Conservation (phyloP, 2,329 filamentous ascomycete genomes). For the Aspergillus jensenii region DNA sequence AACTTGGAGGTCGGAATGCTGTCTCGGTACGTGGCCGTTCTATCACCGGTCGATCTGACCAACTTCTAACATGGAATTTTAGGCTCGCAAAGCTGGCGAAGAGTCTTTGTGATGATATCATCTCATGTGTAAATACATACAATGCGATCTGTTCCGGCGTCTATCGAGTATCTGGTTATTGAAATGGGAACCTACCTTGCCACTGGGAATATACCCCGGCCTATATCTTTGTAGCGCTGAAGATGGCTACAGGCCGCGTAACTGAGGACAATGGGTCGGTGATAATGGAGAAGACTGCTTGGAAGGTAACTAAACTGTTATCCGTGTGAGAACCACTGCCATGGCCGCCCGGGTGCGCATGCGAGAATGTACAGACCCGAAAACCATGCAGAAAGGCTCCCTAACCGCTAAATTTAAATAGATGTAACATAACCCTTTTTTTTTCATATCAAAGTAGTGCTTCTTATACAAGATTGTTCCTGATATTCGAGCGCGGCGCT, state of each 20-base stretch:
- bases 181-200: slow-evolving; percentile 7
- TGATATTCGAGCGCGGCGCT: neutral
- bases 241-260: neutral
- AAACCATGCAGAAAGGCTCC: neutral
- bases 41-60: neutral
- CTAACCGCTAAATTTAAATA: neutral
- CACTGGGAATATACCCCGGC: neutral
- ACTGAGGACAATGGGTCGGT: neutral
- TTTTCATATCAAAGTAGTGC: neutral
- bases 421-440: neutral
- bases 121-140: slow-evolving; percentile 42
- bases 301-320: neutral
- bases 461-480: neutral
- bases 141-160: slow-evolving; percentile 35
- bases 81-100: slow-evolving; percentile 42
- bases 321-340: neutral
- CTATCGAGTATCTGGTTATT: slow-evolving; percentile 27
- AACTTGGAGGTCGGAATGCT: slow-evolving; percentile 70
- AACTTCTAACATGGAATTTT: slow-evolving; percentile 15
- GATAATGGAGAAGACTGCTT: neutral
- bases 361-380: neutral
- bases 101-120: slow-evolving; percentile 36
- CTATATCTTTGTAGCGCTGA: neutral
- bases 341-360: neutral
- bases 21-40: slow-evolving; percentile 57